A percentile compares a stretch with the other conserved stretches of the same genome.
phyloP scores from a whole-genome alignment of 164 flowering plant species.

The Chimonanthus salicifolius region DNA sequence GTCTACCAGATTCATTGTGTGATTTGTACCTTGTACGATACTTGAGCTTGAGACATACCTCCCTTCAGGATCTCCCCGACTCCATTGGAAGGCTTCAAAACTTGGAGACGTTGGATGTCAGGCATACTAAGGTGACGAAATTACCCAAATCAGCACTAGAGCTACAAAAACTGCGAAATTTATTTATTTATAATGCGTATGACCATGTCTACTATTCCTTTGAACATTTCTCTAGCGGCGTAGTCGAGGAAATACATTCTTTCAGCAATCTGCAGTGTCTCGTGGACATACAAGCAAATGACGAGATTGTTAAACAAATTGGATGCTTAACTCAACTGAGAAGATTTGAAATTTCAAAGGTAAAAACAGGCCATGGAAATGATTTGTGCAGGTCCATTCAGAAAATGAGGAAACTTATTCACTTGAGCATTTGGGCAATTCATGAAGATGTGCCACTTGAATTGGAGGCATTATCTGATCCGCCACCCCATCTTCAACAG shows the following conservation, averaged over 20 bases:
- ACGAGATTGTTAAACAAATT: conserved; percentile 14
- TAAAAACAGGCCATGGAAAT: conserved; percentile 17
- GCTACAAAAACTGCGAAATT: neutral
- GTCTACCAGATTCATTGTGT: neutral
- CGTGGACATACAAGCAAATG: conserved; percentile 24
- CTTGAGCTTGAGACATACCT: neutral
- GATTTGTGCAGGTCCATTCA: conserved; percentile 13
- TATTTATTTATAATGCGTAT: neutral
- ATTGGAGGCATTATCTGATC: too few species aligned
- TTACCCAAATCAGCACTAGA: neutral
- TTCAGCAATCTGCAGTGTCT: conserved; percentile 28
- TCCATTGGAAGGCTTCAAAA: neutral
- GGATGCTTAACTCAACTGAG: conserved; percentile 29
- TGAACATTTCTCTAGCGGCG: conserved; percentile 5
- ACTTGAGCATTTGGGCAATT: too few species aligned
- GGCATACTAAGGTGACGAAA: neutral
- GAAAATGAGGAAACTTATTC: too few species aligned
- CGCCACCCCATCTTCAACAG: too few species aligned
- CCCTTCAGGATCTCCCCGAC: neutral
- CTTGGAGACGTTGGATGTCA: neutral
- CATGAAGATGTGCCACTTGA: too few species aligned
- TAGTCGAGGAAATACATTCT: conserved; percentile 24
- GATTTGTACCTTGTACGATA: neutral
- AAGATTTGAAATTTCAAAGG: conserved; percentile 24
- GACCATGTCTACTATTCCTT: neutral